Evolutionary conservation across 2,329 filamentous ascomycete genomes (phyloP).

Genomic region (Trichoderma brevicompactum): DNA sequence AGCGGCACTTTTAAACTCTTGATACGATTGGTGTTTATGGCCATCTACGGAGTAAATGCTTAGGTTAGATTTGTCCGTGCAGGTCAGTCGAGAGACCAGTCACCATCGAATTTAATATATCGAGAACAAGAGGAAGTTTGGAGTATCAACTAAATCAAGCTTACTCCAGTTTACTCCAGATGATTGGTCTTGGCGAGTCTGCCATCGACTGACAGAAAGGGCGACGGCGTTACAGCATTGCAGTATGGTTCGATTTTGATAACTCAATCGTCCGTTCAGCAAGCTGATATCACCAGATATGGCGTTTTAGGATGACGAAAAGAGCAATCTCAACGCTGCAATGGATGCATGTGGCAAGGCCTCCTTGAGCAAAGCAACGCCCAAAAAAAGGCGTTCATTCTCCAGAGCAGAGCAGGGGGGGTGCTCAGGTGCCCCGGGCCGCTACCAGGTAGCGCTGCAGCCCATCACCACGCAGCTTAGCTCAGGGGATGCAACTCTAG

Average conservation of each 20-base stretch:
- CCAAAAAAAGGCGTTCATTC: not conserved
- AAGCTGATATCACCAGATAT: slow-evolving; percentile 14
- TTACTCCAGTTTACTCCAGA: not conserved
- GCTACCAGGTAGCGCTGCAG: not conserved
- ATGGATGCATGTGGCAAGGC: slow-evolving; percentile 1
- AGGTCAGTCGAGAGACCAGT: not conserved
- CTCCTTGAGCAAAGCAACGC: not conserved
- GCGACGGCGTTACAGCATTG: not conserved
- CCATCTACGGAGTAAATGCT: not conserved
- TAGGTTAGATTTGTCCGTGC: not conserved
- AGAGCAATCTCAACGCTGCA: not conserved
- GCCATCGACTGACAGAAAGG: not conserved
- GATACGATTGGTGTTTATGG: not conserved
- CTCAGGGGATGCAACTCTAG: slow-evolving; percentile 24
- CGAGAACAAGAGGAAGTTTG: not conserved
- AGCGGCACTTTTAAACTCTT: not conserved
- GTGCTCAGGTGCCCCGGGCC: not conserved
- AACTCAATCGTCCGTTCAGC: slow-evolving; percentile 5
- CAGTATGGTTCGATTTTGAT: slow-evolving; percentile 8
- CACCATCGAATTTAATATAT: not conserved
- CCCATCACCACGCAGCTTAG: slow-evolving; percentile 26
- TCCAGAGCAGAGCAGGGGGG: slow-evolving; percentile 1
- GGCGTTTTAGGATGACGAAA: not conserved
- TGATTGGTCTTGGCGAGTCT: slow-evolving; percentile 3
- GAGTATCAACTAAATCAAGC: not conserved